Percentiles rank a stretch among this genome's conserved stretches.
Conservation (phyloP, 306 rosid genomes). For the Cucumis sativus region Cucumber_9930_V3 NC_026655.2:15945501-15946000, state of each 20-base stretch:
- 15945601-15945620: slow-evolving; percentile 21
- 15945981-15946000: slow-evolving; percentile 33
- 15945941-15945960: slow-evolving; percentile 24
- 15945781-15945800: slow-evolving; percentile 26
- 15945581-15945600: slow-evolving; percentile 53
- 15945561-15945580: slow-evolving; percentile 36
- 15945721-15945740: slow-evolving; percentile 62
- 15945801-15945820: slow-evolving; percentile 25
- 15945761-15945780: slow-evolving; percentile 19
- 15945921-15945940: slow-evolving; percentile 16
- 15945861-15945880: slow-evolving; percentile 13
- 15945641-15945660: slow-evolving; percentile 27
- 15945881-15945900: slow-evolving; percentile 50
- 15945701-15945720: slow-evolving; percentile 39
- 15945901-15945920: slow-evolving; percentile 53
- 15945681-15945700: background rate
- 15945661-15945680: slow-evolving; percentile 15
- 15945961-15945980: slow-evolving; percentile 23
- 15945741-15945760: slow-evolving; percentile 42
- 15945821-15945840: background rate
- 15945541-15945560: slow-evolving; percentile 23
- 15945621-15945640: slow-evolving; percentile 27
- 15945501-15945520: slow-evolving; percentile 23
- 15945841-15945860: slow-evolving; percentile 11
- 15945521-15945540: slow-evolving; percentile 21